phyloP scores from a whole-genome alignment of 192 early-diverging fungal genomes.

The Backusella mclennaniae region DNA sequence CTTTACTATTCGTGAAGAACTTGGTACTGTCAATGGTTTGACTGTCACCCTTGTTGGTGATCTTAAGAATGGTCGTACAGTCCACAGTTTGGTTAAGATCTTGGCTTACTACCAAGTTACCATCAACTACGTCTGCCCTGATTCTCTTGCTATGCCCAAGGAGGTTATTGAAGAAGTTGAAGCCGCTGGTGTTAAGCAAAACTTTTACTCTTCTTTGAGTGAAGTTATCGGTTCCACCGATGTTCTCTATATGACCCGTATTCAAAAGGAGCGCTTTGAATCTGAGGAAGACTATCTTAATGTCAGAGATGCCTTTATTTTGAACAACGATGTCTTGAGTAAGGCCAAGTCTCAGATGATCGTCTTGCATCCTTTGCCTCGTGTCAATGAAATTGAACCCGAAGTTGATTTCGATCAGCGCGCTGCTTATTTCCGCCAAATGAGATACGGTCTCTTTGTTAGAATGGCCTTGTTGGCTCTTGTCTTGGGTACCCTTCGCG shows the following conservation, averaged over 20 bases:
- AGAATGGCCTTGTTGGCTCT: constrained; percentile 96
- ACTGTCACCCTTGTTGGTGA: constrained; percentile 96
- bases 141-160: constrained; percentile 78
- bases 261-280: constrained; percentile 94
- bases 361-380: constrained; percentile 97
- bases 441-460: constrained; percentile 96
- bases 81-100: constrained; percentile 91
- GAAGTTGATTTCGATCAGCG: constrained; percentile 98
- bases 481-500: constrained; percentile 51
- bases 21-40: constrained; percentile 94
- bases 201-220: constrained; percentile 71
- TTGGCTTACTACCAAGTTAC: constrained; percentile 91
- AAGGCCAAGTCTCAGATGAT: constrained; percentile 96
- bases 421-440: constrained; percentile 98
- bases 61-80: constrained; percentile 96
- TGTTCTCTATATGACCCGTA: constrained; percentile 94
- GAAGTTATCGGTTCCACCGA: constrained; percentile 85
- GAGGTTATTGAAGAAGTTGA: constrained; percentile 73
- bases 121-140: constrained; percentile 89
- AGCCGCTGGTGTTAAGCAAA: constrained; percentile 61
- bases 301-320: constrained; percentile 74
- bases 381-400: constrained; percentile 92
- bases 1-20: constrained; percentile 90
- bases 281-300: constrained; percentile 76
- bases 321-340: constrained; percentile 84